A percentile compares a stretch with the other conserved stretches of the same genome.
phyloP scores from a whole-genome alignment of 148 eudicot species.

The Chenopodium suecicum region DNA sequence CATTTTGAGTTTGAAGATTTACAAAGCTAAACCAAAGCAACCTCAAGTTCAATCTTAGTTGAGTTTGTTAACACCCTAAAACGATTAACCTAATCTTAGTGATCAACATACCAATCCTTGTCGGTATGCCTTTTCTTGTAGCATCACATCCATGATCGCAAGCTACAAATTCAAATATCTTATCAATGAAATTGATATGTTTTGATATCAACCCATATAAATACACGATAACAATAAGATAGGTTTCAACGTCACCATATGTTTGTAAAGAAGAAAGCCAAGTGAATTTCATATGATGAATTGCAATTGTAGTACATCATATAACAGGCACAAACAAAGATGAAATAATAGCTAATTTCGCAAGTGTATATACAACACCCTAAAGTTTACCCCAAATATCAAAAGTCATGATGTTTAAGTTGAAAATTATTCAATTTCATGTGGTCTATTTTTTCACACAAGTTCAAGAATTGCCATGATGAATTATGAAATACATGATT shows the following conservation, averaged over 20 bases:
- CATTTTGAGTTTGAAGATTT: too few species aligned
- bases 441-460: background rate
- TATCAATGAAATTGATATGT: background rate
- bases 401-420: slow-evolving; percentile 22
- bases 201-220: background rate
- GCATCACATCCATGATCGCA: too few species aligned
- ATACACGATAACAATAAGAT: background rate
- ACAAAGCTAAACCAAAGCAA: too few species aligned
- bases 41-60: too few species aligned
- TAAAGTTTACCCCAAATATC: slow-evolving; percentile 14
- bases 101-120: too few species aligned
- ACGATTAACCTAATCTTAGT: too few species aligned
- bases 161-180: background rate
- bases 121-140: too few species aligned
- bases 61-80: too few species aligned
- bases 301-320: background rate
- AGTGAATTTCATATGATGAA: background rate
- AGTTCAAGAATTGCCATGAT: slow-evolving; percentile 34
- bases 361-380: background rate
- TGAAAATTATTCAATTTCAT: slow-evolving; percentile 1
- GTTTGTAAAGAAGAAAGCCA: background rate
- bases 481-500: slow-evolving; percentile 20
- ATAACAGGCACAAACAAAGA: background rate
- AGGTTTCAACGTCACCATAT: background rate
- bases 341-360: background rate